A percentile compares a stretch with the other conserved stretches of the same genome.
Conservation (phyloP, 306 rosid species). For the Dryas octopetala region DNA sequence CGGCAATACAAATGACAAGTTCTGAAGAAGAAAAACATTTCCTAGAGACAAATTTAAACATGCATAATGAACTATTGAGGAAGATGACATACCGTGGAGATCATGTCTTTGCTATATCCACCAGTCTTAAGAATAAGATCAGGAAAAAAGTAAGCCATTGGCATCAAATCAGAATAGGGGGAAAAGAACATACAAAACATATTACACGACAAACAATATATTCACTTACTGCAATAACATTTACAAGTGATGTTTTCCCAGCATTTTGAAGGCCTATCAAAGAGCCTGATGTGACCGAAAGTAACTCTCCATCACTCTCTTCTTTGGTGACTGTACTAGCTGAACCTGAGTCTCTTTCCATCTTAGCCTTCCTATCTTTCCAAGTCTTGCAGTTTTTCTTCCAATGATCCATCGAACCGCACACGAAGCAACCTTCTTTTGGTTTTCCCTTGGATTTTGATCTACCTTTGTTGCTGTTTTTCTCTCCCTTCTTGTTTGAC, state of each 20-base stretch:
- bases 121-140: slow-evolving; percentile 45
- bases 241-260: slow-evolving; percentile 72
- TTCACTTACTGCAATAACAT: slow-evolving; percentile 67
- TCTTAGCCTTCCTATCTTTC: too few species aligned
- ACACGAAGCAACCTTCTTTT: too few species aligned
- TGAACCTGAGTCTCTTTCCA: too few species aligned
- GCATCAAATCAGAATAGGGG: slow-evolving; percentile 5
- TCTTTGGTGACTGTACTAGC: too few species aligned
- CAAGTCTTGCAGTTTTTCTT: too few species aligned
- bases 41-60: background rate
- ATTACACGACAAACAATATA: background rate
- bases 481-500: too few species aligned
- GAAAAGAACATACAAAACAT: background rate
- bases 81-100: slow-evolving; percentile 58
- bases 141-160: slow-evolving; percentile 27
- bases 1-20: background rate
- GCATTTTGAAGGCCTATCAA: slow-evolving; percentile 76
- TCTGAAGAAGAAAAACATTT: background rate
- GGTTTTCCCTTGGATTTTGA: too few species aligned
- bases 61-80: background rate
- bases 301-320: too few species aligned
- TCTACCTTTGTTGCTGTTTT: too few species aligned
- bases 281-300: too few species aligned
- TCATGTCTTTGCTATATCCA: slow-evolving; percentile 76
- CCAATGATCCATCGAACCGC: too few species aligned